Conservation (phyloP, 1,139 yeast species). For the Hansenula lynferdii region DNA sequence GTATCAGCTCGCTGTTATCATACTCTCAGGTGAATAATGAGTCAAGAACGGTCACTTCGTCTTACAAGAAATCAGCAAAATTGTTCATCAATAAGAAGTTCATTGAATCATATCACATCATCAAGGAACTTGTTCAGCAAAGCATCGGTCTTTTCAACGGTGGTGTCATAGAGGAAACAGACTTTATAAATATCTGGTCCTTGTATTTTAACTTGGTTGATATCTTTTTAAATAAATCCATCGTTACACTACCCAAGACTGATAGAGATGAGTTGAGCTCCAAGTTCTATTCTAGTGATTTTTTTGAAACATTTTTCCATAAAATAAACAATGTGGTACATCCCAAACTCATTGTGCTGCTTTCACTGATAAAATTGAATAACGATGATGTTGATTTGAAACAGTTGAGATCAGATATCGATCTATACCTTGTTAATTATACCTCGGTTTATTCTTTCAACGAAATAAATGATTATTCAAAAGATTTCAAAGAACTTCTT, state of each 20-base stretch:
- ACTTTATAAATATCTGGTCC: constrained; percentile 18
- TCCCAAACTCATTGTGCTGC: constrained; percentile 15
- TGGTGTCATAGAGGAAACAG: constrained; percentile 8
- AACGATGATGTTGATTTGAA: constrained; percentile 11
- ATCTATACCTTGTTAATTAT: constrained; percentile 13
- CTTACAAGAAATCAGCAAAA: constrained; percentile 18
- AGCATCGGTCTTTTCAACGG: constrained; percentile 7
- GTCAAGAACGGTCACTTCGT: not conserved
- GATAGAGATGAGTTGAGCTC: constrained; percentile 2
- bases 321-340: constrained; percentile 7
- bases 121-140: constrained; percentile 5
- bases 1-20: constrained; percentile 1
- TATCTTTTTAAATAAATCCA: constrained; percentile 13
- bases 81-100: constrained; percentile 20
- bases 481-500: constrained; percentile 11
- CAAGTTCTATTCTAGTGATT: constrained; percentile 5
- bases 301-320: constrained; percentile 11
- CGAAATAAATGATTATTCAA: not conserved
- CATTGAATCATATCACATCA: constrained; percentile 10
- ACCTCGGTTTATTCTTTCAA: not conserved
- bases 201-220: constrained; percentile 22
- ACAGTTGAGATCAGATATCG: constrained; percentile 14
- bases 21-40: not conserved
- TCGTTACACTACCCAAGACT: constrained; percentile 1
- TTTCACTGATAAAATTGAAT: constrained; percentile 19